Base-by-base conservation (phyloP, 345 rosid genomes). In the Hibiscus syriacus region DNA sequence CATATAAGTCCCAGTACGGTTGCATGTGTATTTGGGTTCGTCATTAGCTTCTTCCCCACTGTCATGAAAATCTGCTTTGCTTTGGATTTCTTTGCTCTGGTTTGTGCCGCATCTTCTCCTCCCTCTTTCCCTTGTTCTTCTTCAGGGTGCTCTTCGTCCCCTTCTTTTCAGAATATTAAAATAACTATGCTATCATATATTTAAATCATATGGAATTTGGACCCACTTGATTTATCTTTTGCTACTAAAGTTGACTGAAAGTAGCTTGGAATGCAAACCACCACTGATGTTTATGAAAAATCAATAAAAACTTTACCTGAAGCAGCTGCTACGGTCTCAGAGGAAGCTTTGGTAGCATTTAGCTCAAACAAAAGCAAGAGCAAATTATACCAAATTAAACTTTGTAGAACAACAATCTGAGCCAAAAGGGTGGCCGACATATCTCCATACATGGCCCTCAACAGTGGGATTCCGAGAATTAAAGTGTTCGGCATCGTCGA, bases 1-100 rank as follows among this genome's bases (percentile, higher is more conserved):
- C 96, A 93, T 16, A 85, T 75, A 30, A 93, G 79, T 65, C 86
- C 96, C 32, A 83, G 9, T 43, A 84, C 19, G 60, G 97, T 80
- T 66, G 92, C 91, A 78, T 90, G 84, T 29, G 90, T 87, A 64
- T 93, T 93, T 55, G 97, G 98, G 73, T 90, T 93, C 52, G 56
- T 41, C 43, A 86, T 39, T 49, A 90, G 92, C 73, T 87, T 89
- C 82, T 58, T 83, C 69, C 82, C 90, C 65, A 88, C 97, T 48
- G 77, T 82, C 67, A 78, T 70, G 48, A 93, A 63, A 78, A 90
- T 74, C 62, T 63, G 57, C 75, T 68, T n/a, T 41, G 84, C 66
- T 72, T 83, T 79, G 32, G 41, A 67, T 66, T 73, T 82, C 77
- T 73, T 84, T 67, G 72, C 70, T 67, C 81, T 81, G 32, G 29